Evolutionary conservation across 2,329 filamentous ascomycete species (phyloP), one percentile per base, ranked within the genome.

Genomic region (Aspergillus sp.): DNA sequence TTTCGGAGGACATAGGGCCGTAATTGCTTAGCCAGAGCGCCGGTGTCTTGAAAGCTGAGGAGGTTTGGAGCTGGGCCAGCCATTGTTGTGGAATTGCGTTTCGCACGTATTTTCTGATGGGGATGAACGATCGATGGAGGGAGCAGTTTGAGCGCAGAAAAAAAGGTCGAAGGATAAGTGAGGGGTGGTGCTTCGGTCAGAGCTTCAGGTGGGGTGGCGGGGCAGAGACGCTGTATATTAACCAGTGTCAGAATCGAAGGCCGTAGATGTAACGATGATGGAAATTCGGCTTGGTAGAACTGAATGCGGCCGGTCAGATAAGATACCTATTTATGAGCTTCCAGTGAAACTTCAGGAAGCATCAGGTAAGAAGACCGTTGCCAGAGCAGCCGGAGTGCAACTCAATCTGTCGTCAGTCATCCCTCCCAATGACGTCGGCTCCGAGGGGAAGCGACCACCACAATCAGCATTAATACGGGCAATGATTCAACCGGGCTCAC

Each of bases 1-100:
- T 84, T 87, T 68, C 90, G 84, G 67, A 97, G 83, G 68, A 98
- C 81, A 77, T 96, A 97, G 67, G 85, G 80, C 71, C 93, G 89
- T 67, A 99, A 85, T 63, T 88, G 87, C 37, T 84, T 79, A 19
- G 92, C 90, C 65, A 99, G 87, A 59, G 85, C 81, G 64, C 86
- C 83, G 69, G 83, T 79, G 75, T 82, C 82, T 65, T 86, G 79
- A 77, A 96, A 98, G 66, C 90, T 86, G 82, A 90, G 96, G 69
- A 99, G 89, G 66, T 83, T 85, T 65, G 84, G 76, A 61, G 74
- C 67, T 58, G 74, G 68, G 49, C 69, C 62, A 35, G 72, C 66
- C 78, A 80, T 80, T 60, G 45, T 71, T 58, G 62, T 39, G 12
- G 52, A 27, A 31, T 23, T 35, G 39, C 17, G 21, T 17, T 47